phyloP scores from a whole-genome alignment of 1,284 basidiomycete genomes.

The Cryptococcus wingfieldii region DNA sequence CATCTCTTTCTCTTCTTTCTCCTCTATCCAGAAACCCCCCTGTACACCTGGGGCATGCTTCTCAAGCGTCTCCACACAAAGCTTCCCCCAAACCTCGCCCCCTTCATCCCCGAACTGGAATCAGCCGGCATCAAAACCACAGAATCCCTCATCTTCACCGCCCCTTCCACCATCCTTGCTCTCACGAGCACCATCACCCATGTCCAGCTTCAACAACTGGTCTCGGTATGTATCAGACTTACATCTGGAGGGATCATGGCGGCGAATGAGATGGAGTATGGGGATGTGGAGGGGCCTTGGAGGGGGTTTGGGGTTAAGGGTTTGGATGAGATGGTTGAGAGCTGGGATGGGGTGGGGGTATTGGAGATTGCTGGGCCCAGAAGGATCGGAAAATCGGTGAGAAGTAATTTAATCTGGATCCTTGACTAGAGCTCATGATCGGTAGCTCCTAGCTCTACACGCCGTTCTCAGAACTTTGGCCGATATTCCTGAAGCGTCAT shows the following conservation, averaged over 20 bases:
- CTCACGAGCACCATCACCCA: constrained; percentile 10
- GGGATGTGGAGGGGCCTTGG: constrained; percentile 17
- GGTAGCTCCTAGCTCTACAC: constrained; percentile 41
- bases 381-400: constrained; percentile 41
- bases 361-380: constrained; percentile 39
- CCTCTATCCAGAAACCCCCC: not conserved
- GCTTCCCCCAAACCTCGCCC: constrained; percentile 23
- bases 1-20: not conserved
- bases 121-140: constrained; percentile 31
- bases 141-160: constrained; percentile 38
- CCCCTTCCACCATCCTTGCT: constrained; percentile 10
- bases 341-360: constrained; percentile 32
- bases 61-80: constrained; percentile 31
- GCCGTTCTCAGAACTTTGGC: constrained; percentile 29
- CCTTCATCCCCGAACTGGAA: constrained; percentile 30
- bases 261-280: not conserved
- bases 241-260: constrained; percentile 10
- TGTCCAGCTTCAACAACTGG: constrained; percentile 23
- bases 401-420: too few relatives aligned
- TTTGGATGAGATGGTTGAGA: constrained; percentile 27
- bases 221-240: constrained; percentile 14
- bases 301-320: constrained; percentile 31
- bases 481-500: constrained; percentile 18
- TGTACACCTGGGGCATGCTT: constrained; percentile 22
- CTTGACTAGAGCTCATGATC: too few relatives aligned